Base-by-base conservation (phyloP, 148 eudicot species). In the Agrostemma githago region DNA sequence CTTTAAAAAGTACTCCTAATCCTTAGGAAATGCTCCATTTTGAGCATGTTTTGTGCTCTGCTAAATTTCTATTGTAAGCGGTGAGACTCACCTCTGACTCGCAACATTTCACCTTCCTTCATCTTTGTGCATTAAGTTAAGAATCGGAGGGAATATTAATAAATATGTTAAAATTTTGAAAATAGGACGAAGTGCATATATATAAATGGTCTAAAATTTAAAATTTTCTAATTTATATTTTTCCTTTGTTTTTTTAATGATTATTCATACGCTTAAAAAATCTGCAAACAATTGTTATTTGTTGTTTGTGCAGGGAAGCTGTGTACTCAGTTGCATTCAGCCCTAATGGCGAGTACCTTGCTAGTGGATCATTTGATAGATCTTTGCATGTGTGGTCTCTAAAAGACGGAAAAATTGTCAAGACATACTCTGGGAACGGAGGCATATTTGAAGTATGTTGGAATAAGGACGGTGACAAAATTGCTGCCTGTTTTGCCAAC, bases 361-460 rank as follows among this genome's bases (percentile, higher is more conserved):
- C 90, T 0, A 86, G 97, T 42, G 97, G 97, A 19, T 94, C 98
- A 56, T 79, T 87, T n/a, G 97, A 94, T 75, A 86, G 83, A 74
- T 85, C 86, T 71, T 44, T 94, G 86, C 89, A 87, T 68, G 77
- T 89, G 7, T 94, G 97, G 93, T 92, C 97, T 12, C 76, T 89
- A 61, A 94, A 88, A 81, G 93, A 91, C 71, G 88, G 84, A 66
- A 88, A 80, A 81, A 85, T 94, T 17, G 85, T 92, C 72, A 89
- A 84, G 82, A 88, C 96, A 8, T 94, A 84, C 80, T 77, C 79
- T 0, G 88, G 98, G 40, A 83, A 82, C 67, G 97, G 98, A 43
- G 90, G 93, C 64, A 92, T 91, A 54, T 92, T 94, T 68, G 97
- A 91, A 82, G 98, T 92, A 8, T 92, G 93, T 74, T 94, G 98